Percentiles rank a stretch among this genome's conserved stretches.
phyloP scores from a whole-genome alignment of 2,329 filamentous ascomycete genomes.

The Verticillium nubilum region DNA sequence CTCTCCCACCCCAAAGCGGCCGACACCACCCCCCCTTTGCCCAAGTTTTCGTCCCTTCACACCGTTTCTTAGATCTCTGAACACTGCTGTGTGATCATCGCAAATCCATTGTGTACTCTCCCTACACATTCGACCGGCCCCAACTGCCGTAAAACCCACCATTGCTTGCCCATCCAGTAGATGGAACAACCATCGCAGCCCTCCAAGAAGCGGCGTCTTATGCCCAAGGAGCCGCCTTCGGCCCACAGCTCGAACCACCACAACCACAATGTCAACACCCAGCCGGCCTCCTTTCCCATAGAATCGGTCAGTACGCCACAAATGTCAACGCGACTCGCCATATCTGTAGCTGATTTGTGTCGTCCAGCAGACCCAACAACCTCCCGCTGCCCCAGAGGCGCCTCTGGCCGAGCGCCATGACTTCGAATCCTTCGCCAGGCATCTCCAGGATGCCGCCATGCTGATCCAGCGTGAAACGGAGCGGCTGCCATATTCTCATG shows the following conservation, averaged over 20 bases:
- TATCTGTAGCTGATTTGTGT: neutral
- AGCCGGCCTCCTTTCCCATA: constrained; percentile 7
- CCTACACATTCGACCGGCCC: neutral
- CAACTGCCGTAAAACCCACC: neutral
- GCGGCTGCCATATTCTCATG: constrained; percentile 49
- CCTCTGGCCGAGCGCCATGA: constrained; percentile 48
- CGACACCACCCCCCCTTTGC: neutral
- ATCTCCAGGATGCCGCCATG: constrained; percentile 64
- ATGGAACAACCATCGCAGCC: constrained; percentile 14
- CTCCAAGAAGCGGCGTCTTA: constrained; percentile 12
- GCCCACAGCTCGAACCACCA: constrained; percentile 1
- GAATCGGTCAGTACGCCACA: constrained; percentile 11
- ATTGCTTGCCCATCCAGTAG: constrained; percentile 1
- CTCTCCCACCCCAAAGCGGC: neutral
- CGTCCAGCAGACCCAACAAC: constrained; percentile 1
- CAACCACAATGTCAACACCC: constrained; percentile 1
- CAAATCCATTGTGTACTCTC: neutral
- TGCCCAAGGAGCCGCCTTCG: constrained; percentile 8
- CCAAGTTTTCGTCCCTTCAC: neutral
- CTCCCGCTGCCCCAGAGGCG: constrained; percentile 30
- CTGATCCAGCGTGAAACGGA: constrained; percentile 60
- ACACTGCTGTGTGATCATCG: neutral
- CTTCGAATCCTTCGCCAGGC: constrained; percentile 61
- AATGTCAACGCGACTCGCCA: neutral
- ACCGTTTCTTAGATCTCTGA: neutral